These are phyloP conservation scores for Aspergillus campestris DNA, from an alignment of 495 filamentous ascomycete species.

Conservation along the genomic window DNA sequence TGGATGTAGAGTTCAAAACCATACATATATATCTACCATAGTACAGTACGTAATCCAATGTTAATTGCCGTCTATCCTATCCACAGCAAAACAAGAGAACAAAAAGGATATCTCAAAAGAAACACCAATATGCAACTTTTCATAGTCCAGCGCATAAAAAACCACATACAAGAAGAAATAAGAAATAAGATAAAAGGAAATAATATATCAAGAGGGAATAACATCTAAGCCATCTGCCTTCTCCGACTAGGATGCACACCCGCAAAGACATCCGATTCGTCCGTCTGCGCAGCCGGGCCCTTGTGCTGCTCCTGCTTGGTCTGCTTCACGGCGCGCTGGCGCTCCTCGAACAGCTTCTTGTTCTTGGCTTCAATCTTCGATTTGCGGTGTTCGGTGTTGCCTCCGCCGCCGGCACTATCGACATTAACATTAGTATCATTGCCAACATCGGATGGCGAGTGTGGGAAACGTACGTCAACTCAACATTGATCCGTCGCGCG, in stretches of 20 bases:
- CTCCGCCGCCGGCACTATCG: slow-evolving; percentile 64
- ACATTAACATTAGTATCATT: slow-evolving; percentile 8
- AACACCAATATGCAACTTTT: background rate
- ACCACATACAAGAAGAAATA: background rate
- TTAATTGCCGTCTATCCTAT: background rate
- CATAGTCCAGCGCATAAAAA: background rate
- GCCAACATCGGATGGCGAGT: background rate
- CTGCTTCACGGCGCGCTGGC: slow-evolving; percentile 47
- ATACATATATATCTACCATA: background rate
- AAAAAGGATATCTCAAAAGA: slow-evolving; percentile 10
- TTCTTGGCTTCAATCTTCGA: slow-evolving; percentile 82
- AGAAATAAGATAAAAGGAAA: background rate
- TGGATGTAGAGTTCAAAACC: background rate
- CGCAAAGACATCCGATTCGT: slow-evolving; percentile 24
- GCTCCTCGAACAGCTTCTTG: slow-evolving; percentile 74
- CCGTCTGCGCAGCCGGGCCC: slow-evolving; percentile 18
- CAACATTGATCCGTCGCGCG: slow-evolving; percentile 75
- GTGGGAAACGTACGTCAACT: slow-evolving; percentile 61
- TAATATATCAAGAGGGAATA: slow-evolving; percentile 1
- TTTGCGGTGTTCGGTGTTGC: slow-evolving; percentile 60
- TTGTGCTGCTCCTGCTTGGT: slow-evolving; percentile 41
- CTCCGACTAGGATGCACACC: slow-evolving; percentile 54
- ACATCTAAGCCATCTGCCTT: slow-evolving; percentile 30
- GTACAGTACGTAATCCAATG: background rate
- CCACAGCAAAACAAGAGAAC: slow-evolving; percentile 6